Percentiles rank a stretch among this genome's conserved stretches.
Conservation (phyloP, 345 rosid species). For the Noccaea bulbosa region DNA sequence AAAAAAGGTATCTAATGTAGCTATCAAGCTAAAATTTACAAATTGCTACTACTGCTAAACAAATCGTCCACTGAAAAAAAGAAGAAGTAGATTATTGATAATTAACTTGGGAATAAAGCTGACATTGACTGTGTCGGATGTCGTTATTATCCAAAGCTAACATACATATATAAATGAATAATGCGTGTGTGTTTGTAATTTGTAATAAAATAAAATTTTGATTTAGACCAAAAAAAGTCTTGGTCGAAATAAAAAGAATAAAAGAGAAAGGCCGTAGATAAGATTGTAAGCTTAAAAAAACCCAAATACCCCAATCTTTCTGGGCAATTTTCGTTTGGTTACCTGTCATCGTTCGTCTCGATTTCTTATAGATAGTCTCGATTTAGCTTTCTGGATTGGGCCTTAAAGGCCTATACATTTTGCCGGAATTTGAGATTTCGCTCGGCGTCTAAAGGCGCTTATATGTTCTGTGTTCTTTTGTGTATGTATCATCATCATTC, state of each 20-base stretch:
- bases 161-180: constrained; percentile 1
- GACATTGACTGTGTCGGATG: constrained; percentile 42
- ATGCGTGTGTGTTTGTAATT: too few relatives aligned
- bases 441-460: too few relatives aligned
- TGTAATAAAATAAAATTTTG: too few relatives aligned
- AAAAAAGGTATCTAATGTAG: too few relatives aligned
- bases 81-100: constrained; percentile 22
- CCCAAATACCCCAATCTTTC: constrained; percentile 14
- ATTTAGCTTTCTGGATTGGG: too few relatives aligned
- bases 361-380: too few relatives aligned
- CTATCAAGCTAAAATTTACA: too few relatives aligned
- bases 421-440: too few relatives aligned
- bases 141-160: constrained; percentile 37
- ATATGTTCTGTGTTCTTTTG: too few relatives aligned
- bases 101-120: constrained; percentile 36
- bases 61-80: constrained; percentile 36
- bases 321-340: constrained; percentile 18
- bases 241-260: constrained; percentile 19
- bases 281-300: constrained; percentile 22
- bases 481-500: too few relatives aligned
- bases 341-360: constrained; percentile 17
- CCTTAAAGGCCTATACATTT: too few relatives aligned
- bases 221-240: too few relatives aligned
- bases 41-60: constrained; percentile 33
- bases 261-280: constrained; percentile 26